Evolutionary conservation across 176 grass and related monocot genomes (phyloP).

Genomic region (Ampelocalamus luodianensis): DNA sequence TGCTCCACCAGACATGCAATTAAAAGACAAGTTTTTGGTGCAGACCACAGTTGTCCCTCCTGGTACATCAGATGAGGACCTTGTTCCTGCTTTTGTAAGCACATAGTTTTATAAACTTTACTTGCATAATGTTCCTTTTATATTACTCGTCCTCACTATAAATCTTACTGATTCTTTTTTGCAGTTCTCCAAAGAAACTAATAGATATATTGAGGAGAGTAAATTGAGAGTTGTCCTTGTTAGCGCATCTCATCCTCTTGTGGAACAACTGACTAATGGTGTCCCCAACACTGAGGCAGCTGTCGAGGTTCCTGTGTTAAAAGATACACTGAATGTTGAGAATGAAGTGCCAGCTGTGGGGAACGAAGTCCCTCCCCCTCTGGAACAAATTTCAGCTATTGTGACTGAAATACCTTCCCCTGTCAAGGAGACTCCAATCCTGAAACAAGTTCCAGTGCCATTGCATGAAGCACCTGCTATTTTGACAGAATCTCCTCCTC

Average conservation of each 20-base stretch:
- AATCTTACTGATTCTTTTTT: conserved; percentile 25
- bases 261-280: conserved; percentile 50
- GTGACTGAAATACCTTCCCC: conserved; percentile 31
- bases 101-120: conserved; percentile 19
- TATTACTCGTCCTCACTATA: conserved; percentile 9
- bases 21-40: conserved; percentile 98
- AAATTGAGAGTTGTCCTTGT: conserved; percentile 95
- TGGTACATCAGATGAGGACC: conserved; percentile 82
- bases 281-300: conserved; percentile 31
- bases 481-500: conserved; percentile 45
- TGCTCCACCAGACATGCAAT: conserved; percentile 93
- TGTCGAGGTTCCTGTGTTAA: conserved; percentile 49
- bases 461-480: conserved; percentile 53
- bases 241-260: conserved; percentile 55
- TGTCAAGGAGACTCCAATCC: conserved; percentile 33
- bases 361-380: conserved; percentile 40
- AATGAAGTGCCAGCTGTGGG: conserved; percentile 46
- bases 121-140: conserved; percentile 10
- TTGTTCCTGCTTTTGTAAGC: conserved; percentile 89
- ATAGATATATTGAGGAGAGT: conserved; percentile 88
- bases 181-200: conserved; percentile 97
- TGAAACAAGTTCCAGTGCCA: conserved; percentile 43
- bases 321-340: conserved; percentile 35
- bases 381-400: conserved; percentile 47
- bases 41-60: conserved; percentile 83